phyloP scores from a whole-genome alignment of 2,329 filamentous ascomycete species.

The Paecilomyces variotii region DNA sequence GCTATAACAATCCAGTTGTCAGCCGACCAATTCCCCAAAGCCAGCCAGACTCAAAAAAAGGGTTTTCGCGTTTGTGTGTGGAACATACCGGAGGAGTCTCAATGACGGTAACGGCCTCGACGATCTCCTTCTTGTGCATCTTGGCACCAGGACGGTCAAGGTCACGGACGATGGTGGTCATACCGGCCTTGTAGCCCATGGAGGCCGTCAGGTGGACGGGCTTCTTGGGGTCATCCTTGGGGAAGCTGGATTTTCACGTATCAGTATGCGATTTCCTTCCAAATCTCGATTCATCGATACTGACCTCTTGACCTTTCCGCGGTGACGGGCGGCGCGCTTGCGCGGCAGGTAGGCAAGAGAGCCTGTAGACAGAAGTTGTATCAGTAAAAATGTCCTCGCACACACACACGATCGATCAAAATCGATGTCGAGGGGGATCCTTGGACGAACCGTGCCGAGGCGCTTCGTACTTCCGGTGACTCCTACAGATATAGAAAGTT shows the following conservation, averaged over 20 bases:
- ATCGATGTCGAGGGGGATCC: conserved; percentile 41
- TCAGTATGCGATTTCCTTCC: conserved; percentile 19
- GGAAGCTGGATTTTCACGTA: conserved; percentile 60
- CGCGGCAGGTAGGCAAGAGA: conserved; percentile 79
- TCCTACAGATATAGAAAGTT: conserved; percentile 27
- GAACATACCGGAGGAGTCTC: conserved; percentile 85
- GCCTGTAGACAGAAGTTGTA: conserved; percentile 28
- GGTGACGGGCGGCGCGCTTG: conserved; percentile 89
- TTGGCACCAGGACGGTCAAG: conserved; percentile 98
- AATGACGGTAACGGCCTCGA: conserved; percentile 80
- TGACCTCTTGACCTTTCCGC: conserved; percentile 98
- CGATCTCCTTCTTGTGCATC: conserved; percentile 98
- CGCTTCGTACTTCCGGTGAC: conserved; percentile 69
- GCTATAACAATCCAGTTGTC: conserved; percentile 50
- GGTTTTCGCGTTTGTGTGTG: conserved; percentile 42
- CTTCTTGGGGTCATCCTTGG: conserved; percentile 99
- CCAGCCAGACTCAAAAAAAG: conserved; percentile 35
- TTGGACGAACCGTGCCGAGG: conserved; percentile 89
- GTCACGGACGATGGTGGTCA: conserved; percentile 99
- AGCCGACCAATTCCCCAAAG: not conserved
- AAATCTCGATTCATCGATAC: conserved; percentile 24
- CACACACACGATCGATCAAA: conserved; percentile 20
- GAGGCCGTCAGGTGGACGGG: conserved; percentile 95
- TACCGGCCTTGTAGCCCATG: conserved; percentile 99
- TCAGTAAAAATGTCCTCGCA: conserved; percentile 20